Base-by-base conservation (phyloP, 2,329 filamentous ascomycete genomes). In the Nigrospora osmanthi region DNA sequence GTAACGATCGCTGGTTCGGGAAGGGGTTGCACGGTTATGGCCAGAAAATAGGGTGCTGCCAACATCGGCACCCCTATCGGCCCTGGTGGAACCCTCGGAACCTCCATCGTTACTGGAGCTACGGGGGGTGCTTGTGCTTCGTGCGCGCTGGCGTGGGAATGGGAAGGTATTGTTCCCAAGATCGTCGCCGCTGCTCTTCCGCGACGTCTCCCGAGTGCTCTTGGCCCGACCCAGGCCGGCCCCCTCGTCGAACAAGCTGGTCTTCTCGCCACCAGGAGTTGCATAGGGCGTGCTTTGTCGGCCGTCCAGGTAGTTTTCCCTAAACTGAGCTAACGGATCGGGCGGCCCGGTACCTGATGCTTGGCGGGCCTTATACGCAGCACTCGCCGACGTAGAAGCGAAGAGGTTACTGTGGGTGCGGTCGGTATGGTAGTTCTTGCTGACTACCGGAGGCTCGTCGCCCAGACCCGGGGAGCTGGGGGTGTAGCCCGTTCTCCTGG, bases 281-380 rank as follows among this genome's bases (percentile, higher is more conserved):
- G 70, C 67, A 54, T 82, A 83, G 0, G 78, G 77, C 6, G 74
- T 76, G 52, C 75, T 76, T 44, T 77, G 68, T n/a, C 77, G 69
- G n/a, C 61, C 58, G 47, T 80, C 74, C 36, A 64, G 46, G 37
- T 64, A 65, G 1, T 59, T 60, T 5, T 72, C 68, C 53, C 67
- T 66, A 47, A 77, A 76, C 42, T 70, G 64, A 17, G 65, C 68
- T 36, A 77, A 54, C 2, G 72, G 73, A 49, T 80, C 72, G n/a
- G 64, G 38, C 7, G 40, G 33, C 6, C 33, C 61, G 50, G 65
- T 61, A 12, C 60, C 37, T 12, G 54, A 43, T 33, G 49, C 12
- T n/a, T 23, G 36, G 6, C 34, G 28, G 38, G 47, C 46, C 28
- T 50, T 33, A 15, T 42, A 35, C 15, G 48, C 32, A 11, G 58